Percentiles rank a stretch among this genome's conserved stretches.
Evolutionary conservation across 345 rosid species (phyloP).

Genomic region (Gossypium anomalum): DNA sequence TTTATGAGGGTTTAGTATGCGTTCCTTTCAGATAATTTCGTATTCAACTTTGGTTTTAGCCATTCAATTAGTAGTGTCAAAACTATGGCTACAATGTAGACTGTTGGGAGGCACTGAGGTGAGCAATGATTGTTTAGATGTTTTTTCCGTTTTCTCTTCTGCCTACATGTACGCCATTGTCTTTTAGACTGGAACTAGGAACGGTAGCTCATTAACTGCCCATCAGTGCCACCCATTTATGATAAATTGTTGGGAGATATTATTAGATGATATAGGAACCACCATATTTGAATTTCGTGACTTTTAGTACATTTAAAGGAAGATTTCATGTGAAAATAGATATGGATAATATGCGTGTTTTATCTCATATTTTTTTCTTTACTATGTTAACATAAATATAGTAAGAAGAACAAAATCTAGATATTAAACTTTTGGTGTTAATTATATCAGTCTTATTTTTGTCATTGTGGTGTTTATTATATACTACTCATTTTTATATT

Average conservation of each 20-base stretch:
- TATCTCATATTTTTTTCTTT: too few relatives aligned
- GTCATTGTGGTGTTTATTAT: too few relatives aligned
- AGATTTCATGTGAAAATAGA: neutral
- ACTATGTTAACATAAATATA: too few relatives aligned
- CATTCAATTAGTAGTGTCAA: neutral
- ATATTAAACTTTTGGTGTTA: too few relatives aligned
- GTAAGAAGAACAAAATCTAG: too few relatives aligned
- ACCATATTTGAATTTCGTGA: neutral
- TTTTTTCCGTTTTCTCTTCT: neutral
- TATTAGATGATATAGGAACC: neutral
- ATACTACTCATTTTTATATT: too few relatives aligned
- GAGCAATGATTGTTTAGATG: neutral
- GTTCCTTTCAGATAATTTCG: neutral
- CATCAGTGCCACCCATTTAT: neutral
- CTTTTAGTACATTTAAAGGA: neutral
- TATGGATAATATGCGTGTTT: neutral
- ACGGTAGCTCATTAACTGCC: neutral
- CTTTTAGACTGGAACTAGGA: neutral
- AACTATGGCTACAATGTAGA: neutral
- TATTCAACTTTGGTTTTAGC: neutral
- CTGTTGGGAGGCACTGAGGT: neutral
- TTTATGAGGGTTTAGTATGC: conserved; percentile 27
- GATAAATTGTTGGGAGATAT: neutral
- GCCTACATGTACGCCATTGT: neutral
- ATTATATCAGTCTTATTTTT: too few relatives aligned